Percentiles rank a stretch among this genome's conserved stretches.
Conservation (phyloP, 2,329 filamentous ascomycete genomes). For the Ascomycota sp. region DNA sequence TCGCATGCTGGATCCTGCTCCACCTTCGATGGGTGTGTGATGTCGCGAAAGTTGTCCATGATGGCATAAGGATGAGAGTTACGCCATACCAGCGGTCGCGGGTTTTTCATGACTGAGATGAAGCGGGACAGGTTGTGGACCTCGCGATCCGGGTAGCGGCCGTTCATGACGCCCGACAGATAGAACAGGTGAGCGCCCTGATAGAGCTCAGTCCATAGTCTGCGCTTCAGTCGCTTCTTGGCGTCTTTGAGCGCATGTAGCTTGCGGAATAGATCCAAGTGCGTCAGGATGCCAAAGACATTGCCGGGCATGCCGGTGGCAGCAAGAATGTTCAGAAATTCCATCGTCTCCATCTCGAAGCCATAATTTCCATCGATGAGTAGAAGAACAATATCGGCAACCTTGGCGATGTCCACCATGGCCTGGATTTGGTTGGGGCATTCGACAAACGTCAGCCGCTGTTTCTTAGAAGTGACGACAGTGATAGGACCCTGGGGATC, state of each 20-base stretch:
- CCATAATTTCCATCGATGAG: constrained; percentile 99
- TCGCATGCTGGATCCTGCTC: constrained; percentile 82
- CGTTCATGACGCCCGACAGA: constrained; percentile 88
- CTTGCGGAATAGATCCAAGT: constrained; percentile 88
- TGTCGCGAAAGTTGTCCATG: constrained; percentile 83
- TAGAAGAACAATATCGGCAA: constrained; percentile 87
- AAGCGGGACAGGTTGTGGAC: constrained; percentile 91
- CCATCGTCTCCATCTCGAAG: constrained; percentile 99
- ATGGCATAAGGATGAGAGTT: constrained; percentile 91
- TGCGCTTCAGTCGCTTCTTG: constrained; percentile 89
- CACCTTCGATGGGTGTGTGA: constrained; percentile 80
- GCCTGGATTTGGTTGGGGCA: constrained; percentile 90
- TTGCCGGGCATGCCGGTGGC: constrained; percentile 96
- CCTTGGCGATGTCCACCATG: constrained; percentile 94
- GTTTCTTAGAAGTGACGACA: constrained; percentile 87
- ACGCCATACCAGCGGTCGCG: constrained; percentile 84
- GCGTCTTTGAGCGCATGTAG: constrained; percentile 79
- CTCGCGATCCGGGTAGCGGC: constrained; percentile 88
- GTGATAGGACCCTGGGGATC: constrained; percentile 84
- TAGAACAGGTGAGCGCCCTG: constrained; percentile 96
- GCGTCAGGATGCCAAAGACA: constrained; percentile 90
- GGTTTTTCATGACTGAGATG: constrained; percentile 97
- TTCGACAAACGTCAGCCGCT: constrained; percentile 88
- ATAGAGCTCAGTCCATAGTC: constrained; percentile 93
- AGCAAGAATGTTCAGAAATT: constrained; percentile 87